Evolutionary conservation across 2,329 filamentous ascomycete species (phyloP), one percentile per base, ranked within the genome.

Genomic region (Aspergillus spinulosporus): DNA sequence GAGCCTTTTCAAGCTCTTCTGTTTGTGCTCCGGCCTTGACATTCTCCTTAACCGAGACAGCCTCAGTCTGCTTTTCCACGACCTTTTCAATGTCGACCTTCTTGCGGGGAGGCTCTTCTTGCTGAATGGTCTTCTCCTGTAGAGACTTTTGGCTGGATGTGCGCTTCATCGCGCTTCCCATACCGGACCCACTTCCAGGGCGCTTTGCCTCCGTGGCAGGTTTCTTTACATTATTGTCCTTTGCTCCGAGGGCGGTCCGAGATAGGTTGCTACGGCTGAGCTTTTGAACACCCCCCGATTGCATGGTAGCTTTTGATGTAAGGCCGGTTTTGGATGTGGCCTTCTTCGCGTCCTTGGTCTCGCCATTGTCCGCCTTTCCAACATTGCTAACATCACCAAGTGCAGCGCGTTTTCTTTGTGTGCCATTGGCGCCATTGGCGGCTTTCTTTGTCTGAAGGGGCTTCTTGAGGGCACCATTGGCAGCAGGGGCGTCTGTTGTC

Each of bases 321-420:
- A 92, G 79, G 54, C 86, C 86, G 56, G 77, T 77, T 77, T 92
- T 87, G 70, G 79, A 80, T 40, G 76, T 76, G 45, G 80, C 77
- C 81, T 96, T 96, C 82, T 95, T 96, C 64, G 82, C 84, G 54
- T 90, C 88, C 55, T 75, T 81, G 70, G 62, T 66, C 55, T 67
- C 60, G 52, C 90, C 89, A 47, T 83, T 82, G 75, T 74, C 74
- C 12, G 64, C 64, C 61, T 97, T 97, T 67, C 86, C 86, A 62
- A 96, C 88, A 78, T 99, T 99, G 84, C 92, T 97, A 66, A 97
- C 89, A 79, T 99, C 94, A 57, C 90, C 92, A 37, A 99, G 83
- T 48, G 90, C 92, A 66, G 88, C 84, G 70, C 94, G 90, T 79
- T 89, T 94, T 70, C 88, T 84, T 59, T 80, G 80, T 47, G 80